Conservation (phyloP, 1,284 basidiomycete genomes). For the Fistulinella staudtii region DNA sequence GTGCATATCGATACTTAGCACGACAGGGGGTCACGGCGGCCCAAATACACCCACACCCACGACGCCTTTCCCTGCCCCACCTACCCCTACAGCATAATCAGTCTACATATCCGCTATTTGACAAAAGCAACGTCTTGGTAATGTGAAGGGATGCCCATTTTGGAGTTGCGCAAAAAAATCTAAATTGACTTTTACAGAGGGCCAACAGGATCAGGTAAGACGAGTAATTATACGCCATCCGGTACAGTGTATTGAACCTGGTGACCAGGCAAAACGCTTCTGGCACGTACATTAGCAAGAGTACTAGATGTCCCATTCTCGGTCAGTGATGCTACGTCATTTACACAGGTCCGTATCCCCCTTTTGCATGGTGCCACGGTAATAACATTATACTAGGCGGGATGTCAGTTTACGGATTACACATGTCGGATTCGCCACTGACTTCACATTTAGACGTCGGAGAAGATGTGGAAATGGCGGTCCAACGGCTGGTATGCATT, state of each 20-base stretch:
- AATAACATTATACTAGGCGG: constrained; percentile 48
- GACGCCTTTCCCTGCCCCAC: constrained; percentile 36
- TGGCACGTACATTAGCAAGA: constrained; percentile 81
- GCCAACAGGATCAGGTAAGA: constrained; percentile 76
- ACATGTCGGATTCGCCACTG: constrained; percentile 8
- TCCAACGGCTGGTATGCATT: constrained; percentile 68
- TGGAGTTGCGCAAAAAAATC: constrained; percentile 4
- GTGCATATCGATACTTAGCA: too few species aligned
- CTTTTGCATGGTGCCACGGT: constrained; percentile 8
- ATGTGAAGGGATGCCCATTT: constrained; percentile 41
- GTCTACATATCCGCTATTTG: constrained; percentile 59
- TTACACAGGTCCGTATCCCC: constrained; percentile 59
- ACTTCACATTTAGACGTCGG: constrained; percentile 74
- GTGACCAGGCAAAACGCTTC: constrained; percentile 73
- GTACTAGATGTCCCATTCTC: constrained; percentile 91
- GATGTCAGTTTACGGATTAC: constrained; percentile 52
- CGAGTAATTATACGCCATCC: not conserved
- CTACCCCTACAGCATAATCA: constrained; percentile 41
- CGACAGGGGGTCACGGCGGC: constrained; percentile 47
- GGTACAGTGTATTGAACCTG: constrained; percentile 6
- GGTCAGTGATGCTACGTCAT: constrained; percentile 80
- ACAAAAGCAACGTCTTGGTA: constrained; percentile 92
- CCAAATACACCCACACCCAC: constrained; percentile 52
- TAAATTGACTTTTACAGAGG: constrained; percentile 47
- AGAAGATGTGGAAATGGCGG: constrained; percentile 89